A percentile compares a stretch with the other conserved stretches of the same genome.
Conservation (phyloP, 1,284 basidiomycete species). For the Rhodotorula sp. region DNA sequence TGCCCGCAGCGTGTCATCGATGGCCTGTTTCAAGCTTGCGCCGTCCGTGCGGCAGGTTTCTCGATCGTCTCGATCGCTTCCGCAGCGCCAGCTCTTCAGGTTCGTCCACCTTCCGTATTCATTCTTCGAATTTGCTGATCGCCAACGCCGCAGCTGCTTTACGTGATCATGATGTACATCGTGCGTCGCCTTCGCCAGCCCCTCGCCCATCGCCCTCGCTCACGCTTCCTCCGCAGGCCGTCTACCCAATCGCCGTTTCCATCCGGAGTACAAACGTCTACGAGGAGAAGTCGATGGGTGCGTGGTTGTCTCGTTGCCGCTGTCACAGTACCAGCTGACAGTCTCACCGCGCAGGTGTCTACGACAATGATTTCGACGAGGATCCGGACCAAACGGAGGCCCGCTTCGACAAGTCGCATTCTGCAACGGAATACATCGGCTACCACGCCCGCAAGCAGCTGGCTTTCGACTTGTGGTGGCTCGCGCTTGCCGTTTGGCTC, state of each 20-base stretch:
- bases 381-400: conserved; percentile 55
- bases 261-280: conserved; percentile 97
- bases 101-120: background rate
- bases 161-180: conserved; percentile 48
- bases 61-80: conserved; percentile 66
- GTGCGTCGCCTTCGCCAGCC: conserved; percentile 35
- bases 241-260: conserved; percentile 60
- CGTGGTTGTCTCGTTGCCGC: background rate
- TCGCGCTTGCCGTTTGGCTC: conserved; percentile 41
- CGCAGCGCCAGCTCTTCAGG: conserved; percentile 69
- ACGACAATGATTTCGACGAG: conserved; percentile 53
- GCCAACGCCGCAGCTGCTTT: background rate
- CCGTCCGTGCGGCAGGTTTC: conserved; percentile 87
- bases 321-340: background rate
- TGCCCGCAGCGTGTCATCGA: conserved; percentile 55
- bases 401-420: conserved; percentile 47
- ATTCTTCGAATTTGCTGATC: background rate
- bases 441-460: conserved; percentile 77
- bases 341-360: conserved; percentile 65
- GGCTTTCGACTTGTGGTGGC: conserved; percentile 65
- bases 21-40: conserved; percentile 52
- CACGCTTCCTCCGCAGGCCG: conserved; percentile 40
- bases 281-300: conserved; percentile 64
- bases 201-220: conserved; percentile 51
- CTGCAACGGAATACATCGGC: conserved; percentile 42